Conservation (phyloP, 1,284 basidiomycete genomes). For the Malassezia psittaci region DNA sequence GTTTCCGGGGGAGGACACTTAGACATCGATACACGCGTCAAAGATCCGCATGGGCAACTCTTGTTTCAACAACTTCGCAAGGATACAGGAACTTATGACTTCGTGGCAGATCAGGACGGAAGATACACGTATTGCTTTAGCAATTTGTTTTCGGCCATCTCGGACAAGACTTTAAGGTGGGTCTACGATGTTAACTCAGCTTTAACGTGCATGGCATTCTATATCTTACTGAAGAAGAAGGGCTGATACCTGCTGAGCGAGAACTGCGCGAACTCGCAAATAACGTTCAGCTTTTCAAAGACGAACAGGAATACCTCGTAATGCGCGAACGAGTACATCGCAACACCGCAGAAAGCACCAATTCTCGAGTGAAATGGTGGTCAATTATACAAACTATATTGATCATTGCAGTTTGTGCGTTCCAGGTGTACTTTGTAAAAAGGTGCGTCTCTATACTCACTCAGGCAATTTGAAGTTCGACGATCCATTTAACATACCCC, state of each 20-base stretch:
- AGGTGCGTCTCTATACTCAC: slow-evolving; percentile 42
- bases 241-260: slow-evolving; percentile 68
- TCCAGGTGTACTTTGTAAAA: slow-evolving; percentile 97
- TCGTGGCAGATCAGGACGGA: slow-evolving; percentile 76
- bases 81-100: slow-evolving; percentile 76
- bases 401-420: slow-evolving; percentile 77
- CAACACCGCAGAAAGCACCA: slow-evolving; percentile 61
- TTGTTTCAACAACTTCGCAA: slow-evolving; percentile 72
- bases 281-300: slow-evolving; percentile 80
- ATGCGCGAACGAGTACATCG: slow-evolving; percentile 84
- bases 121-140: slow-evolving; percentile 94
- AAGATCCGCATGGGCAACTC: slow-evolving; percentile 56
- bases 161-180: slow-evolving; percentile 71
- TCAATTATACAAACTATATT: slow-evolving; percentile 80
- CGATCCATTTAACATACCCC: slow-evolving; percentile 10
- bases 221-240: slow-evolving; percentile 75
- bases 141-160: slow-evolving; percentile 89
- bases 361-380: slow-evolving; percentile 98
- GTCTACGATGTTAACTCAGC: slow-evolving; percentile 51
- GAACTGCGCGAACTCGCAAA: slow-evolving; percentile 83
- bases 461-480: slow-evolving; percentile 19
- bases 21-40: slow-evolving; percentile 90
- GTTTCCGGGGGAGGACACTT: slow-evolving; percentile 91
- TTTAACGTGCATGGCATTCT: slow-evolving; percentile 99
- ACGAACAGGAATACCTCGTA: slow-evolving; percentile 97